A percentile compares a stretch with the other conserved stretches of the same genome.
phyloP scores from a whole-genome alignment of 2,329 filamentous ascomycete genomes.

The Colletotrichum australisinense region DNA sequence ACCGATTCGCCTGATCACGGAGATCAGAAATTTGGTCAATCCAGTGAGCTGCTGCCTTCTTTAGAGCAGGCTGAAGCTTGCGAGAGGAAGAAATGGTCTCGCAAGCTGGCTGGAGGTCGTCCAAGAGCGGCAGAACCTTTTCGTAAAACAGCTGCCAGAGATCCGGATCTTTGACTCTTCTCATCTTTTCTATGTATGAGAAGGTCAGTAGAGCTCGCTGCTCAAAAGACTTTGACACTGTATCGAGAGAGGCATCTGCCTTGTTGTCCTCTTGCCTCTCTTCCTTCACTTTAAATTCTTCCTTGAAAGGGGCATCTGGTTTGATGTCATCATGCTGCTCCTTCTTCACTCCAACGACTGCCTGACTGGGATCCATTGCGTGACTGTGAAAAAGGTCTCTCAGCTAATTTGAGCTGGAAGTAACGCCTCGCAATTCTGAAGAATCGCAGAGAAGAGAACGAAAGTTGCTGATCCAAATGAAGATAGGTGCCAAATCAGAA shows the following conservation, averaged over 20 bases:
- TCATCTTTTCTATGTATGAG: neutral
- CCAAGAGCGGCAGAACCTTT: neutral
- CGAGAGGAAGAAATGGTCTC: neutral
- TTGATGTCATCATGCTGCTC: neutral
- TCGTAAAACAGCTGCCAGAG: conserved; percentile 1
- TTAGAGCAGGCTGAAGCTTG: neutral
- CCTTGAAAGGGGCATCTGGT: neutral
- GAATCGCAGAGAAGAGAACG: too few species aligned
- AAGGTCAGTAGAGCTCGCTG: neutral
- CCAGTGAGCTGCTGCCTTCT: neutral
- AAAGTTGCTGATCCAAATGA: too few species aligned
- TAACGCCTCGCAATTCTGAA: too few species aligned
- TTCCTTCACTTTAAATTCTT: neutral
- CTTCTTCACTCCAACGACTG: neutral
- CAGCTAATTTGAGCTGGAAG: too few species aligned
- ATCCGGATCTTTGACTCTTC: neutral
- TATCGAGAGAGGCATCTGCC: neutral
- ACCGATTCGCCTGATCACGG: neutral
- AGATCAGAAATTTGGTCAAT: neutral
- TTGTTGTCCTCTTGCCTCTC: neutral
- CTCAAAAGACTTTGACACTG: neutral
- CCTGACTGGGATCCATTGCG: neutral
- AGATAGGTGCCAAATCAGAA: too few species aligned
- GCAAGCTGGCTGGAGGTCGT: neutral
- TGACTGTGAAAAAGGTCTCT: neutral